A percentile compares a stretch with the other conserved stretches of the same genome.
phyloP scores from a whole-genome alignment of 1,284 basidiomycete species.

The Xerocomus amazonicus region DNA sequence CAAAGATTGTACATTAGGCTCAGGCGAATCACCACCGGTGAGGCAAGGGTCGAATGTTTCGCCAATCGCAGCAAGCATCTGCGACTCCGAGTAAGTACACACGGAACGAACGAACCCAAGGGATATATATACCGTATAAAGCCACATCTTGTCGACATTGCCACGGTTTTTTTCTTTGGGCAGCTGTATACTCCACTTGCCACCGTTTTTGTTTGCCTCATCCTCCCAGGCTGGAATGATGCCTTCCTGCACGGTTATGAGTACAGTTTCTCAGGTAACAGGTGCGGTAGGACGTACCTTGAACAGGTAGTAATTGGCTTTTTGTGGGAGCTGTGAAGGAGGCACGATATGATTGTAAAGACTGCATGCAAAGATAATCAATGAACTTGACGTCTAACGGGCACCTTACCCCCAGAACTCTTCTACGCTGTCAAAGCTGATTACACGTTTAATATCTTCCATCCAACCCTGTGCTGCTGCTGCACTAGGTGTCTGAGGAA shows the following conservation, averaged over 20 bases:
- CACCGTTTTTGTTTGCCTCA: constrained; percentile 91
- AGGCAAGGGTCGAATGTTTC: constrained; percentile 91
- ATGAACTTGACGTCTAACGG: constrained; percentile 4
- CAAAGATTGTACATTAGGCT: constrained; percentile 57
- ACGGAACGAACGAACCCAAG: constrained; percentile 1
- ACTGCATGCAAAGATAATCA: constrained; percentile 38
- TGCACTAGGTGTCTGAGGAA: constrained; percentile 62
- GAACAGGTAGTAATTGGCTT: constrained; percentile 99
- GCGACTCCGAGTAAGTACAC: constrained; percentile 4
- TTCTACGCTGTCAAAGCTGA: constrained; percentile 91
- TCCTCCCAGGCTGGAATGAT: constrained; percentile 98
- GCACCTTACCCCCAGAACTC: constrained; percentile 90
- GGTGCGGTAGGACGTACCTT: constrained; percentile 52
- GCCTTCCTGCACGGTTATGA: constrained; percentile 57
- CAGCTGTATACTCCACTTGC: constrained; percentile 98
- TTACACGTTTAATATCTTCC: constrained; percentile 94
- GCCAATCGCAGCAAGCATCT: constrained; percentile 97
- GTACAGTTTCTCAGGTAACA: constrained; percentile 5
- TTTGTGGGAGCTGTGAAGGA: constrained; percentile 90
- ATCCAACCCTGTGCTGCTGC: constrained; percentile 87
- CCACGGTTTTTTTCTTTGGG: constrained; percentile 90
- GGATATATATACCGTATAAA: constrained; percentile 76
- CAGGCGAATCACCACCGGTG: constrained; percentile 45
- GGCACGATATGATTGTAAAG: constrained; percentile 98
- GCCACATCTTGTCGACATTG: constrained; percentile 93